Base-by-base conservation (phyloP, 306 rosid genomes). In the Crotalaria pallida region DNA sequence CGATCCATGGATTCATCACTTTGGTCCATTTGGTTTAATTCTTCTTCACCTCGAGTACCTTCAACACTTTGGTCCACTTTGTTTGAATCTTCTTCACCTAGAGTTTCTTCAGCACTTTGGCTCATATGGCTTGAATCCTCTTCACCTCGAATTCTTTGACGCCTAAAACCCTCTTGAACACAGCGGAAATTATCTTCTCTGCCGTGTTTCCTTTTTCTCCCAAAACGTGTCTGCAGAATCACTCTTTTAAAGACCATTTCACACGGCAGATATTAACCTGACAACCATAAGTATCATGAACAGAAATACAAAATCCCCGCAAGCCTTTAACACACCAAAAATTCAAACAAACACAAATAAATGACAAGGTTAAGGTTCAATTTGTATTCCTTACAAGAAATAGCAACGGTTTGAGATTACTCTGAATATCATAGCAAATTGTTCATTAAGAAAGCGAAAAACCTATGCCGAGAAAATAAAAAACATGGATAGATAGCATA, bases 71-170 rank as follows among this genome's bases (percentile, higher is more conserved):
- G 74, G 58, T 40, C 22, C 62, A 65, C 24, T 22, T 64, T 34
- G 51, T 41, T 43, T 15, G 15, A 64, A 66, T 10, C 72, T 1
- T 71, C 19, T 65, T 8, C 24, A 21, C 17, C 21, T 27, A 0
- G 76, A 47, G 27, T 73, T 79, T 27, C 31, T 57, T 72, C 77
- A 50, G 55, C 55, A 45, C 40, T 67, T 38, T 10, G 74, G 63
- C 40, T 17, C 62, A 65, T 34, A 16, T 64, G 45, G 51, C 31
- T 43, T 15, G 15, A 64, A 66, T 17, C 72, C 0, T 71, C 19
- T 65, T 11, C 24, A 15, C 22, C 21, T 27, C 0, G 76, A 47
- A 26, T 73, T 79, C 18, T 43, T 69, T 53, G 64, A 3, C 12
- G 13, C 50, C 52, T 15, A 22, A 47, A 43, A 68, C 41, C 57